Conservation (phyloP, 192 early-diverging fungal genomes). For the Diversispora epigaea region DNA sequence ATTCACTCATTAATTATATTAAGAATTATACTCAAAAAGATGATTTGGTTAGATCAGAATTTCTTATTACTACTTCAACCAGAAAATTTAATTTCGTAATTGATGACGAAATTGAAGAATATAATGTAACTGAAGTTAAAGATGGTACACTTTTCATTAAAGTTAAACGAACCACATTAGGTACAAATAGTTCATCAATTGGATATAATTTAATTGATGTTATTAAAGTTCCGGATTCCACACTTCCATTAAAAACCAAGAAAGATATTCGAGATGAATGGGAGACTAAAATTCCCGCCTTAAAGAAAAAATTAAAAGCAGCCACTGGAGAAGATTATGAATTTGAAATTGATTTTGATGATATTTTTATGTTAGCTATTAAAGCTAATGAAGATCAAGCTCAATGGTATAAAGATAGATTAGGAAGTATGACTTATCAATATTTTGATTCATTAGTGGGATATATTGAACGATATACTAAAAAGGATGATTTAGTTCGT, state of each 20-base stretch:
- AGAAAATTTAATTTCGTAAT: constrained; percentile 13
- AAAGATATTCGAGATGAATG: constrained; percentile 21
- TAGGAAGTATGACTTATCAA: neutral
- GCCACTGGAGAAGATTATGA: constrained; percentile 15
- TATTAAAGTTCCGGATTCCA: constrained; percentile 3
- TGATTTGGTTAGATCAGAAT: constrained; percentile 15
- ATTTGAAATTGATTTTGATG: constrained; percentile 24
- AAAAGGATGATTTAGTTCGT: constrained; percentile 20
- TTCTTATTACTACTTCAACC: neutral
- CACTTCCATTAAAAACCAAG: constrained; percentile 11
- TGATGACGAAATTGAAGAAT: constrained; percentile 9
- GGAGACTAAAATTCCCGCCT: constrained; percentile 1
- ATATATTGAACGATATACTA: constrained; percentile 21
- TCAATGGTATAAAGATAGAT: neutral
- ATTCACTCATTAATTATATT: neutral
- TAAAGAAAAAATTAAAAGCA: constrained; percentile 22
- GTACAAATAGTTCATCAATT: constrained; percentile 3
- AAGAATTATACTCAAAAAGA: constrained; percentile 4
- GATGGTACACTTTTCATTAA: constrained; percentile 9
- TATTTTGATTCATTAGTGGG: constrained; percentile 15
- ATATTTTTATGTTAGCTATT: neutral
- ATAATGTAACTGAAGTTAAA: constrained; percentile 12
- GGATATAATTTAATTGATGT: constrained; percentile 9
- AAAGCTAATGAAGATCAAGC: constrained; percentile 24
- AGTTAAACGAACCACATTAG: neutral